Evolutionary conservation across 164 flowering plant species (phyloP).

Genomic region (Sextonia rubra): DNA sequence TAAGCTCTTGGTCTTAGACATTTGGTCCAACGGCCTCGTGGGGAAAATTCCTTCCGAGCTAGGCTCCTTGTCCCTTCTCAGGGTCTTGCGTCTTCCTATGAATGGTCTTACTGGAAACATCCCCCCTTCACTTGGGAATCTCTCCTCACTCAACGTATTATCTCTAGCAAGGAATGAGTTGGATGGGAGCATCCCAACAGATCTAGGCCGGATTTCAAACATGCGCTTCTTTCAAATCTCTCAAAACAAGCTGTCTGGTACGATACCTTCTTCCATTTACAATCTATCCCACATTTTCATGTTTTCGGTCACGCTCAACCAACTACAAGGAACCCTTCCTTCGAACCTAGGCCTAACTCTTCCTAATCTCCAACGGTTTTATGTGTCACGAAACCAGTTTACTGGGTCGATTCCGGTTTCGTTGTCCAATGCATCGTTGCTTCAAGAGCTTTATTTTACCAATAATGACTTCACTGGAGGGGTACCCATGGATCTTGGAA

Average conservation of each 20-base stretch:
- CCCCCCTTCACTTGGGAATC: neutral
- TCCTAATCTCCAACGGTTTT: constrained; percentile 11
- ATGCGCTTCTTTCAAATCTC: neutral
- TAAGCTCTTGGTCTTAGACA: neutral
- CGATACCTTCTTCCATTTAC: constrained; percentile 1
- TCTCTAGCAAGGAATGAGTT: neutral
- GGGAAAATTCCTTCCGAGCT: constrained; percentile 5
- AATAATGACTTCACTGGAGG: constrained; percentile 11
- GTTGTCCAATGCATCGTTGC: constrained; percentile 11
- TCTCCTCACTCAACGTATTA: neutral
- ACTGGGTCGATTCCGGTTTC: constrained; percentile 16
- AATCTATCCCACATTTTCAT: neutral
- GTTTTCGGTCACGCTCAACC: neutral
- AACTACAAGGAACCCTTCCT: constrained; percentile 11
- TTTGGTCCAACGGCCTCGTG: neutral
- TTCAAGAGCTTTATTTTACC: constrained; percentile 7
- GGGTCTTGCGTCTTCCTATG: neutral
- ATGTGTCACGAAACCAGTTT: constrained; percentile 8
- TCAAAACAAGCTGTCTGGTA: neutral
- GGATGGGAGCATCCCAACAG: neutral
- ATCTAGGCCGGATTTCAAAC: neutral
- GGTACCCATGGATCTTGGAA: constrained; percentile 4
- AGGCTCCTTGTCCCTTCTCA: neutral
- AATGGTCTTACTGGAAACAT: constrained; percentile 1
- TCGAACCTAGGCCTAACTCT: constrained; percentile 7